Conservation (phyloP, 2,329 filamentous ascomycete species). For the Colletotrichum sp. region DNA sequence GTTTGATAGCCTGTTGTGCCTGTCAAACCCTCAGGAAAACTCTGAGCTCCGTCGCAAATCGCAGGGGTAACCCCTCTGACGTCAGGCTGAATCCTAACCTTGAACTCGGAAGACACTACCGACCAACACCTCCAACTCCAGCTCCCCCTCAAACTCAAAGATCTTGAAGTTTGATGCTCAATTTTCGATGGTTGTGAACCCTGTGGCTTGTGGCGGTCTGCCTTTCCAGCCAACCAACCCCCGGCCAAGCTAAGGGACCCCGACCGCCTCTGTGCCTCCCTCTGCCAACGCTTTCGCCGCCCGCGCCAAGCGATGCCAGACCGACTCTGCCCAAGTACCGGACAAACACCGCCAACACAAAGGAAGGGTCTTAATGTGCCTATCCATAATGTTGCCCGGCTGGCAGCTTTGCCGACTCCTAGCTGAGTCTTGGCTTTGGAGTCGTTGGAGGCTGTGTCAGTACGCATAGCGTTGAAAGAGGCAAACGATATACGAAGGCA, state of each 20-base stretch:
- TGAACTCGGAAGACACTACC: neutral
- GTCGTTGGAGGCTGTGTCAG: neutral
- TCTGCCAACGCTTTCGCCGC: neutral
- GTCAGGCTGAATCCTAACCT: neutral
- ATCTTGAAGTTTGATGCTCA: neutral
- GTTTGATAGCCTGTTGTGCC: neutral
- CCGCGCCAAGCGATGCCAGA: constrained; percentile 11
- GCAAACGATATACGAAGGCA: neutral
- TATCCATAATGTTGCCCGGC: neutral
- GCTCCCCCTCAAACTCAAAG: neutral
- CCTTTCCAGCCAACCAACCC: neutral
- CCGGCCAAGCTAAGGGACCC: neutral
- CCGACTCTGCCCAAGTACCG: neutral
- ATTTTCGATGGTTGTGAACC: neutral
- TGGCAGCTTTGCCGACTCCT: neutral
- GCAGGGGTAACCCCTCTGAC: neutral
- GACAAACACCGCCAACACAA: neutral
- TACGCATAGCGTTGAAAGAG: neutral
- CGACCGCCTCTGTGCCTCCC: neutral
- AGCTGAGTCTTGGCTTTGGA: neutral
- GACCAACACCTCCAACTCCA: neutral
- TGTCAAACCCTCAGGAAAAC: neutral
- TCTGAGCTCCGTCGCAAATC: neutral
- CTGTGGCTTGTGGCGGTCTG: neutral
- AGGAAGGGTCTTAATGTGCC: neutral